A percentile compares a stretch with the other conserved stretches of the same genome.
phyloP scores from a whole-genome alignment of 352 stramenopile genomes.

The Phytophthora tubulina region DNA sequence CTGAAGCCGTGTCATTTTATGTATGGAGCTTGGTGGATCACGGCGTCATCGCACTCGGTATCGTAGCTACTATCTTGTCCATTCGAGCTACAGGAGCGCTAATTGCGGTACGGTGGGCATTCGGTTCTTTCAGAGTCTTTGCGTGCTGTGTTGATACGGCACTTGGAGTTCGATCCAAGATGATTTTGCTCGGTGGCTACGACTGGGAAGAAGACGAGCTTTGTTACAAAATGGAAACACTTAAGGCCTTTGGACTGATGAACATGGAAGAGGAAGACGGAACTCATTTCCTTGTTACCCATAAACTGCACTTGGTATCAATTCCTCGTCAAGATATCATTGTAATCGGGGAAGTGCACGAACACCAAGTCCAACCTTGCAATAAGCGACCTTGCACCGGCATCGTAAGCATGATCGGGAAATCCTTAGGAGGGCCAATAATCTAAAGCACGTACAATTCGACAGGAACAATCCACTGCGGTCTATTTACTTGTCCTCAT shows the following conservation, averaged over 20 bases:
- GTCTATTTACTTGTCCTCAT: slow-evolving; percentile 17
- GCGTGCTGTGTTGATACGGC: slow-evolving; percentile 21
- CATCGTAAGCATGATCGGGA: slow-evolving; percentile 1
- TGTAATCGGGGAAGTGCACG: slow-evolving; percentile 6
- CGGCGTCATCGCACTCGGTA: slow-evolving; percentile 26
- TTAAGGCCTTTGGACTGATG: slow-evolving; percentile 19
- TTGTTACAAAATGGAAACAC: slow-evolving; percentile 4
- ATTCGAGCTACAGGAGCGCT: slow-evolving; percentile 17
- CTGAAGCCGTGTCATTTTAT: slow-evolving; percentile 30
- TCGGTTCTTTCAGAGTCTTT: slow-evolving; percentile 16
- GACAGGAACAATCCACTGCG: not conserved
- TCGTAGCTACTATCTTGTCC: slow-evolving; percentile 23
- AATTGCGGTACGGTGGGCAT: slow-evolving; percentile 6
- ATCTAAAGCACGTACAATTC: not conserved
- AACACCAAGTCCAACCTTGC: not conserved
- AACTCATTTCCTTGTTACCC: not conserved
- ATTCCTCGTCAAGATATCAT: slow-evolving; percentile 18
- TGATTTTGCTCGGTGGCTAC: slow-evolving; percentile 14
- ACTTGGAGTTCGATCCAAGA: slow-evolving; percentile 16
- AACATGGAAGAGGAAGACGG: slow-evolving; percentile 12
- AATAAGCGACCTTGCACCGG: not conserved
- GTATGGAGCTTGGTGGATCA: slow-evolving; percentile 23
- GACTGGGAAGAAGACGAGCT: slow-evolving; percentile 6
- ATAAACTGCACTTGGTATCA: slow-evolving; percentile 3
- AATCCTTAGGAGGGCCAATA: slow-evolving; percentile 5